Base-by-base conservation (phyloP, 257 asterid genomes). In the Jacaranda mimosifolia region DNA sequence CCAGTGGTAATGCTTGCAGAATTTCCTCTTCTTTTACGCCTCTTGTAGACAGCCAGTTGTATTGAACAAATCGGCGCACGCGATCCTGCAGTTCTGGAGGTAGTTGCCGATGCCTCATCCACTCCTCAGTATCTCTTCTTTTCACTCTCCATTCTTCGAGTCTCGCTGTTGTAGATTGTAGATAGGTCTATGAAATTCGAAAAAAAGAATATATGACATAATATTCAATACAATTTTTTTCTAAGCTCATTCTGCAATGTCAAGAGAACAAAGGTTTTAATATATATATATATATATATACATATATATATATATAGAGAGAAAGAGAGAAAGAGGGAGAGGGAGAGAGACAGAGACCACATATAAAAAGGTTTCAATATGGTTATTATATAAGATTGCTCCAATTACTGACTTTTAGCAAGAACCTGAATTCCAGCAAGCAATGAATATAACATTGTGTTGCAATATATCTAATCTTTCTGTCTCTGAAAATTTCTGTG, bases 91-190 rank as follows among this genome's bases (percentile, higher is more conserved):
- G 83, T 4, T 85, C 88, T 0, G 85, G 92, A 17, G 98, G 97
- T 1, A 94, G 82, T 80, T 94, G 97, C 7, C 98, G 92, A 72
- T 92, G 98, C 77, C 87, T 81, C 98, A 94, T 92, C 98, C 97
- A 94, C 76, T 94, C 98, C 80, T 94, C 98, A 0, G 97, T 92
- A 79, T 92, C 97, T 84, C 97, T 82, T 77, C 96, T 81, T 70
- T 82, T 89, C 32, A 89, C 87, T 79, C 97, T 85, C 97, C 98
- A 94, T 75, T 94, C 97, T 88, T 94, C 98, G 5, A 94, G 93
- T 78, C 98, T 89, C 64, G 96, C 91, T 51, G 96, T 82, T 49
- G 91, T 87, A 63, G 96, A 94, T 90, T 92, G 92, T 79, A 94
- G 90, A 87, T 86, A 94, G 70, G 87, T 85, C 98, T 92, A 55